phyloP scores from a whole-genome alignment of 2,329 filamentous ascomycete genomes.

The Ramularia endophylla region DNA sequence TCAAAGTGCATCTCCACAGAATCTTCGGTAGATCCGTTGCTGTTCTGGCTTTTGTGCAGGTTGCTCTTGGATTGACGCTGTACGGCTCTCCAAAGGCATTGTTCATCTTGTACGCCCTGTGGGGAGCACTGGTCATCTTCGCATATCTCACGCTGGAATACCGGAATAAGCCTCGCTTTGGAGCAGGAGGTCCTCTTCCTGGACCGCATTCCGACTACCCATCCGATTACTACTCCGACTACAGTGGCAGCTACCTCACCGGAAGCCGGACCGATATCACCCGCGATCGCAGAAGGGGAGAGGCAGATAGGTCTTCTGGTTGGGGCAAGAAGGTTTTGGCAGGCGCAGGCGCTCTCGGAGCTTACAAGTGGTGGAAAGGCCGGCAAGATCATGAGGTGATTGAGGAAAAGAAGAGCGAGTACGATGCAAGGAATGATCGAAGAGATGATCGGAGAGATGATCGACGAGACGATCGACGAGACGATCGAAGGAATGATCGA shows the following conservation, averaged over 20 bases:
- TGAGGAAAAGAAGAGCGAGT: constrained; percentile 19
- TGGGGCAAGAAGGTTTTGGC: constrained; percentile 45
- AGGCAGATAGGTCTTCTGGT: constrained; percentile 16
- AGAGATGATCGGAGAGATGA: constrained; percentile 29
- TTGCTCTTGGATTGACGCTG: constrained; percentile 81
- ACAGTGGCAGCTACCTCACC: constrained; percentile 29
- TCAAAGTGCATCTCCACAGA: constrained; percentile 63
- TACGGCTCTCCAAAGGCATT: constrained; percentile 83
- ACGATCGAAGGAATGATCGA: constrained; percentile 1
- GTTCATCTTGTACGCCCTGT: constrained; percentile 81
- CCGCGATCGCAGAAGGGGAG: constrained; percentile 21
- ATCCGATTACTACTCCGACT: constrained; percentile 26
- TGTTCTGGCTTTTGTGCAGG: constrained; percentile 76
- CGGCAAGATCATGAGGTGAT: constrained; percentile 27
- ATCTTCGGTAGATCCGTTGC: constrained; percentile 77
- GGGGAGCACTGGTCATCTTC: constrained; percentile 65
- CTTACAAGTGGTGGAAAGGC: constrained; percentile 51
- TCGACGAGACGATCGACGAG: constrained; percentile 20
- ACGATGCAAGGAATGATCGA: constrained; percentile 1
- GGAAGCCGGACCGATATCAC: constrained; percentile 53
- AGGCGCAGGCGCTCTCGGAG: constrained; percentile 52
- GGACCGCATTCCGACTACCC: constrained; percentile 8
- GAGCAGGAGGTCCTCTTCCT: constrained; percentile 13
- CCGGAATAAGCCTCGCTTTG: constrained; percentile 40
- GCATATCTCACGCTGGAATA: constrained; percentile 73